Conservation (phyloP, 139 green algal species). For the Protoeuglena noctilucae region DNA sequence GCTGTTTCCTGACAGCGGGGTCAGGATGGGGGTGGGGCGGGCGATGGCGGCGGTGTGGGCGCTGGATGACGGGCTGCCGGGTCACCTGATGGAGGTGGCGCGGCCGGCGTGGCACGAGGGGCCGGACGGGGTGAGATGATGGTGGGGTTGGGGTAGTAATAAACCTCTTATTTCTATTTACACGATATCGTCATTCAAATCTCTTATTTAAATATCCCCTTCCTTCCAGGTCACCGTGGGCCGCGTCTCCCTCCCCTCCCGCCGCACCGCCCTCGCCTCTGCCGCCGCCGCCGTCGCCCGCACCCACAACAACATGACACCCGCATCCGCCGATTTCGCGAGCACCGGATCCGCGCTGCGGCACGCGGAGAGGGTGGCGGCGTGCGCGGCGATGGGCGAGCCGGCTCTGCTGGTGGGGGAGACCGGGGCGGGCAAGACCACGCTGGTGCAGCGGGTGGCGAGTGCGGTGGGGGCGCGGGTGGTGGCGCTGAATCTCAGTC, state of each 20-base stretch:
- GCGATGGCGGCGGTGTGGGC: constrained; percentile 41
- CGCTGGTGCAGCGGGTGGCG: constrained; percentile 64
- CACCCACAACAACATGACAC: constrained; percentile 9
- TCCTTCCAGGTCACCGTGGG: constrained; percentile 16
- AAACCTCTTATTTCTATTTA: not conserved
- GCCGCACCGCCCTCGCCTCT: constrained; percentile 6
- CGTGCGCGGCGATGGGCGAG: constrained; percentile 42
- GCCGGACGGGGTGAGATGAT: too few relatives aligned
- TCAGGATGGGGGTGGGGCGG: too few relatives aligned
- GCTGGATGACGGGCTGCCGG: too few relatives aligned
- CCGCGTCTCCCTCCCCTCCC: constrained; percentile 16
- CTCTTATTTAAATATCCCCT: too few relatives aligned
- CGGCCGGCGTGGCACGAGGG: too few relatives aligned
- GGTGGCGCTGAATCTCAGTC: constrained; percentile 88
- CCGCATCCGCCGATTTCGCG: constrained; percentile 38
- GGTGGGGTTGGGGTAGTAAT: too few relatives aligned
- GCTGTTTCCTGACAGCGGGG: too few relatives aligned
- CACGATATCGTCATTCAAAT: too few relatives aligned
- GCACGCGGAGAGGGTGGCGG: constrained; percentile 73
- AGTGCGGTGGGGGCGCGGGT: constrained; percentile 45
- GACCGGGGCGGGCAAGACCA: constrained; percentile 95
- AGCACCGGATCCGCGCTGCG: constrained; percentile 63
- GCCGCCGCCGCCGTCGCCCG: constrained; percentile 6
- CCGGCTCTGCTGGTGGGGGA: constrained; percentile 94
- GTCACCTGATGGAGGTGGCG: too few relatives aligned